Percentiles rank a stretch among this genome's conserved stretches.
phyloP scores from a whole-genome alignment of 2,329 filamentous ascomycete genomes.

The Xylaria sp. region DNA sequence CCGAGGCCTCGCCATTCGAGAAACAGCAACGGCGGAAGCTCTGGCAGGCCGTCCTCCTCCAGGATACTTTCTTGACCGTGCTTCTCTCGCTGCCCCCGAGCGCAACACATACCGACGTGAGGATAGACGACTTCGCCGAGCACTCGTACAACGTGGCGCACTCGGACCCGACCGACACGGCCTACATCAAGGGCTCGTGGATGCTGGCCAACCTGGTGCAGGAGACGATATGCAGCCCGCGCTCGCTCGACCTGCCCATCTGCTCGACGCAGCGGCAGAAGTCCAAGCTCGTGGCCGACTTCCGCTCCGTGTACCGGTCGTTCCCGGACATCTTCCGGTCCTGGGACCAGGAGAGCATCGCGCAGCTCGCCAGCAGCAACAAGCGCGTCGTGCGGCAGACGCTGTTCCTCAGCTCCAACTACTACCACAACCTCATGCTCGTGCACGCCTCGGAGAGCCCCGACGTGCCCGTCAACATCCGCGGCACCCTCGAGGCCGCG shows the following conservation, averaged over 20 bases:
- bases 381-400: slow-evolving; percentile 78
- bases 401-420: slow-evolving; percentile 82
- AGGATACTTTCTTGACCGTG: slow-evolving; percentile 84
- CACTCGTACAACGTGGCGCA: slow-evolving; percentile 67
- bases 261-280: slow-evolving; percentile 75
- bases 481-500: slow-evolving; percentile 77
- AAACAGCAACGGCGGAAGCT: slow-evolving; percentile 83
- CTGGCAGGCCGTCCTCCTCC: slow-evolving; percentile 83
- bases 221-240: slow-evolving; percentile 77
- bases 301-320: slow-evolving; percentile 75
- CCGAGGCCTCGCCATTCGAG: slow-evolving; percentile 73
- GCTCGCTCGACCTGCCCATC: slow-evolving; percentile 78
- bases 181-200: slow-evolving; percentile 81
- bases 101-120: slow-evolving; percentile 82
- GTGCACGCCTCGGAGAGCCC: slow-evolving; percentile 76
- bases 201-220: slow-evolving; percentile 81
- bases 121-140: slow-evolving; percentile 76
- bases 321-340: slow-evolving; percentile 77
- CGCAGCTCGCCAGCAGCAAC: slow-evolving; percentile 65
- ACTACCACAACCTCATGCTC: slow-evolving; percentile 84
- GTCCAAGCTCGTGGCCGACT: slow-evolving; percentile 74
- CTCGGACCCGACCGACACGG: slow-evolving; percentile 71
- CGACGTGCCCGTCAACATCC: slow-evolving; percentile 71
- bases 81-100: slow-evolving; percentile 80
- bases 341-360: slow-evolving; percentile 70